phyloP scores from a whole-genome alignment of 768 basidiomycete species.

The Suillus weaverae region DNA sequence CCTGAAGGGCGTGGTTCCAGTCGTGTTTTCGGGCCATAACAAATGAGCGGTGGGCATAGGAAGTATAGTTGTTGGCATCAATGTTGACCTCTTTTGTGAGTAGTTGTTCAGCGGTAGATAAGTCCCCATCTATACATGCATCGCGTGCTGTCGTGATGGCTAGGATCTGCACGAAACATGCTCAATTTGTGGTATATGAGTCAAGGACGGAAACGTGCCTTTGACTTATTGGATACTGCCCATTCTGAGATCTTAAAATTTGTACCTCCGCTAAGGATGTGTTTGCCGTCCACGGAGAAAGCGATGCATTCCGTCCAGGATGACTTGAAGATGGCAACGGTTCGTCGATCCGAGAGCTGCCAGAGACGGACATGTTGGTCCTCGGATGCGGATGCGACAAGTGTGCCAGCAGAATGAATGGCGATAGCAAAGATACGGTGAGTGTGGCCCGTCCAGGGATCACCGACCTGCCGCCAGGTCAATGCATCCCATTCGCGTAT shows the following conservation, averaged over 20 bases:
- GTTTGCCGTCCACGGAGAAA: not conserved
- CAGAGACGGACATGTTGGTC: not conserved
- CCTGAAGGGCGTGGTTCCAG: too few relatives aligned
- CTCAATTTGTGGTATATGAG: not conserved
- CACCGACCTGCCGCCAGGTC: not conserved
- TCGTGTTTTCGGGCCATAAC: too few relatives aligned
- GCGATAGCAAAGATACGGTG: too few relatives aligned
- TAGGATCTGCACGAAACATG: not conserved
- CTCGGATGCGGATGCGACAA: not conserved
- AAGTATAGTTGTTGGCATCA: too few relatives aligned
- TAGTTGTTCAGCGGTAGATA: not conserved
- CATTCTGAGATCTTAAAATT: not conserved
- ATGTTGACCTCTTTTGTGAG: too few relatives aligned
- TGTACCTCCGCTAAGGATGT: not conserved
- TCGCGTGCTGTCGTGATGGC: not conserved
- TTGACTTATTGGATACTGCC: not conserved
- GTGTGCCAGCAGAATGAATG: not conserved
- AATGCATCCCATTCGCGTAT: not conserved
- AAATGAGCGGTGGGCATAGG: not conserved
- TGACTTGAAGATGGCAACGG: not conserved
- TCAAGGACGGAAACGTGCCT: not conserved
- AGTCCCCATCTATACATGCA: not conserved
- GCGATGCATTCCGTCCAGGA: not conserved
- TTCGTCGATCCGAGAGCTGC: not conserved
- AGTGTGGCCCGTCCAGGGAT: not conserved